phyloP scores from a whole-genome alignment of 345 rosid genomes.

The Linum tenue region DNA sequence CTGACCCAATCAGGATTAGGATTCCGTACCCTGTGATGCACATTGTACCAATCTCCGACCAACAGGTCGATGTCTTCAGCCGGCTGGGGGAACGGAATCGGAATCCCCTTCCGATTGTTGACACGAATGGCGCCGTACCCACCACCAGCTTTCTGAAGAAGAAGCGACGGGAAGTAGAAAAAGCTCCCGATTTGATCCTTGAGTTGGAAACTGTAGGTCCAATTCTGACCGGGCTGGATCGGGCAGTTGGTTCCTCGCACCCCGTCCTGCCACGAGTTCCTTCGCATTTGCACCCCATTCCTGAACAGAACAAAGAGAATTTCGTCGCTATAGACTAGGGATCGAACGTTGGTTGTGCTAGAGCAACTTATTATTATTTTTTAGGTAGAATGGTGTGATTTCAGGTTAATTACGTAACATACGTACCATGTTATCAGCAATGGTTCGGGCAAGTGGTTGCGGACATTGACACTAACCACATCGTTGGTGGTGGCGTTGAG shows the following conservation, averaged over 20 bases:
- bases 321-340: neutral
- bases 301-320: neutral
- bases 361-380: too few relatives aligned
- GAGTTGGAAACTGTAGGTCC: slow-evolving; percentile 23
- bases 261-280: slow-evolving; percentile 18
- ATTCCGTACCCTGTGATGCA: slow-evolving; percentile 26
- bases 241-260: slow-evolving; percentile 23
- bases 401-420: neutral
- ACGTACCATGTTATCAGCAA: slow-evolving; percentile 31
- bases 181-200: slow-evolving; percentile 28
- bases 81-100: slow-evolving; percentile 5
- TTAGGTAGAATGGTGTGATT: too few relatives aligned
- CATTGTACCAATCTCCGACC: slow-evolving; percentile 38
- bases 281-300: neutral
- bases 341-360: too few relatives aligned
- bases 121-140: slow-evolving; percentile 2
- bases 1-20: slow-evolving; percentile 28
- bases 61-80: slow-evolving; percentile 10
- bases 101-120: neutral
- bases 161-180: slow-evolving; percentile 17
- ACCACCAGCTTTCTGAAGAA: neutral
- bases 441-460: slow-evolving; percentile 23
- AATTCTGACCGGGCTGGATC: slow-evolving; percentile 19
- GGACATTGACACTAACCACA: slow-evolving; percentile 19
- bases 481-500: slow-evolving; percentile 27